These are phyloP conservation scores for Cylindrotheca fusiformis DNA, from an alignment of 108 stramenopile genomes.

Conservation along the genomic window DNA sequence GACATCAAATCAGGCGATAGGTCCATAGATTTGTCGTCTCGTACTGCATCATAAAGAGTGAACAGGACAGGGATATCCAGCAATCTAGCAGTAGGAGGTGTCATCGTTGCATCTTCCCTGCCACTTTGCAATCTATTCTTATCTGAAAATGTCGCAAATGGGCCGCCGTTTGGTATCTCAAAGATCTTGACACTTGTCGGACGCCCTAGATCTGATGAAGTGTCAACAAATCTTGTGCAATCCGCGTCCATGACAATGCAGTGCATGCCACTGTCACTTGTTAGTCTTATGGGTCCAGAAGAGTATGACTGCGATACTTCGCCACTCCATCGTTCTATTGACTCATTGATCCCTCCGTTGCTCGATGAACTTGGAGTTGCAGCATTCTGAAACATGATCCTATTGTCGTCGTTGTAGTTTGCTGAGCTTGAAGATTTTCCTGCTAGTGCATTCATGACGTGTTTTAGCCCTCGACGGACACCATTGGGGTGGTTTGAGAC, in stretches of 20 bases:
- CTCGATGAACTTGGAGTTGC: background rate
- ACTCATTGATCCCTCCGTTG: background rate
- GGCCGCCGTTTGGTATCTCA: conserved; percentile 35
- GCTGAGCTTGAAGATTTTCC: conserved; percentile 21
- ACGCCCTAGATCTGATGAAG: conserved; percentile 54
- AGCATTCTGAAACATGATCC: background rate
- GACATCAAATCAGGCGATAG: conserved; percentile 12
- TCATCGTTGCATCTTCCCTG: conserved; percentile 1
- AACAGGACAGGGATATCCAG: conserved; percentile 18
- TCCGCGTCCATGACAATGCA: conserved; percentile 63
- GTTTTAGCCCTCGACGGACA: conserved; percentile 47
- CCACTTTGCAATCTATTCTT: no score
- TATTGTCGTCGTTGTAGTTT: conserved; percentile 6
- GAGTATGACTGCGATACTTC: no score
- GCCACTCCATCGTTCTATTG: background rate
- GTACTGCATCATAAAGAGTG: conserved; percentile 43
- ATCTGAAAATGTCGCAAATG: conserved; percentile 6
- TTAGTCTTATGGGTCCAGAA: conserved; percentile 44
- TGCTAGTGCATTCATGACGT: conserved; percentile 51
- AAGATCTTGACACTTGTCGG: conserved; percentile 51
- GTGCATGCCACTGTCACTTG: conserved; percentile 60
- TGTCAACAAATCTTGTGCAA: conserved; percentile 57
- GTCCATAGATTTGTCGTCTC: conserved; percentile 42
- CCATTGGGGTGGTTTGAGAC: conserved; percentile 22
- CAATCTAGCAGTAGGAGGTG: conserved; percentile 3